These are phyloP conservation scores for Suhomyces ambrosiae DNA, from an alignment of 1,139 yeast genomes.

Conservation along the genomic window DNA sequence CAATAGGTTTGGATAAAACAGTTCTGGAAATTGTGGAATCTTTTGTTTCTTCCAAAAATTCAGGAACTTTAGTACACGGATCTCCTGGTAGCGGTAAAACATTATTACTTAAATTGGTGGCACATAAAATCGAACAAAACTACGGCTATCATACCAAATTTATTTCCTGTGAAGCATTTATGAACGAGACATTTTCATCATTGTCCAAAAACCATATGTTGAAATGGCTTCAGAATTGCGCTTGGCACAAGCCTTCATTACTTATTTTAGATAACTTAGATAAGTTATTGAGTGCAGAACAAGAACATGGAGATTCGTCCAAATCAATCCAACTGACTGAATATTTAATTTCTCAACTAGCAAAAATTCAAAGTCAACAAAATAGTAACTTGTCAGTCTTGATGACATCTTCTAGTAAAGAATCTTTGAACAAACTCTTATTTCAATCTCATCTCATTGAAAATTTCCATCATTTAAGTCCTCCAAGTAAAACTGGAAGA, in stretches of 20 bases:
- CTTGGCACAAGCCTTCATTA: slow-evolving; percentile 81
- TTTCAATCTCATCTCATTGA: slow-evolving; percentile 74
- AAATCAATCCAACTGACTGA: slow-evolving; percentile 62
- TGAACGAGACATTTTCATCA: slow-evolving; percentile 56
- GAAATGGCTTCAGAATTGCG: slow-evolving; percentile 58
- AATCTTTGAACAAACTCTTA: slow-evolving; percentile 61
- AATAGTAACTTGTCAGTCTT: slow-evolving; percentile 55
- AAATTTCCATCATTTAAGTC: slow-evolving; percentile 56
- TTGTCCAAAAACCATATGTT: slow-evolving; percentile 47
- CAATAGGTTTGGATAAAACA: slow-evolving; percentile 61
- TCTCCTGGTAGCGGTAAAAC: slow-evolving; percentile 83
- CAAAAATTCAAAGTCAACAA: slow-evolving; percentile 38
- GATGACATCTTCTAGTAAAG: slow-evolving; percentile 64
- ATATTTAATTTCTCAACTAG: slow-evolving; percentile 41
- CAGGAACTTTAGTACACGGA: slow-evolving; percentile 68
- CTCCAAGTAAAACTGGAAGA: slow-evolving; percentile 74
- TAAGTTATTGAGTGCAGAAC: slow-evolving; percentile 68
- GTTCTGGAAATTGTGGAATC: slow-evolving; percentile 46
- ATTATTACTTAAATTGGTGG: slow-evolving; percentile 48
- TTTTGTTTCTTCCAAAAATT: slow-evolving; percentile 47
- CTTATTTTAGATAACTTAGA: slow-evolving; percentile 83
- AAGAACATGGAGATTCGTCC: slow-evolving; percentile 67
- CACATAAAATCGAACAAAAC: slow-evolving; percentile 32
- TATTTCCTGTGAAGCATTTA: slow-evolving; percentile 55
- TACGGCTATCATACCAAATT: slow-evolving; percentile 47